phyloP scores from a whole-genome alignment of 805 yeast species.

The Candida sanyiensis region DNA sequence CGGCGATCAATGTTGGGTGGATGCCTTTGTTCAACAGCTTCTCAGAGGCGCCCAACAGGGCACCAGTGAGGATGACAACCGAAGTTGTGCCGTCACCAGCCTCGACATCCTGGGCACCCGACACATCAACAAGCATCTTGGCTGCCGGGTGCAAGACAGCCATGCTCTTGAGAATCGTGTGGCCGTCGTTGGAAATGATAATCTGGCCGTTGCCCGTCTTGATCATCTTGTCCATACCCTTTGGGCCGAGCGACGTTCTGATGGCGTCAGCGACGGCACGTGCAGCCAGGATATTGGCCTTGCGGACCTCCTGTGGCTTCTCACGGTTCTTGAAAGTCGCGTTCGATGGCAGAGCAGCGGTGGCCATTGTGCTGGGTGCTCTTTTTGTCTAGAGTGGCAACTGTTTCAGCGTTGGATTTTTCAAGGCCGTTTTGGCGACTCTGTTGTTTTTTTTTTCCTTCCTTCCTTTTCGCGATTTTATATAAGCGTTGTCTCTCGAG shows the following conservation, averaged over 20 bases:
- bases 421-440: background rate
- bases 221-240: slow-evolving; percentile 99
- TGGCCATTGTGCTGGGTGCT: slow-evolving; percentile 12
- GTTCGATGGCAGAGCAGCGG: slow-evolving; percentile 48
- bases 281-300: slow-evolving; percentile 96
- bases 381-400: no score
- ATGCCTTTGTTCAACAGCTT: slow-evolving; percentile 82
- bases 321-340: slow-evolving; percentile 93
- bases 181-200: slow-evolving; percentile 97
- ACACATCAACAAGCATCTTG: slow-evolving; percentile 92
- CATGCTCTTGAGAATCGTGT: slow-evolving; percentile 94
- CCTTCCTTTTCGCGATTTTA: background rate
- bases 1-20: slow-evolving; percentile 94
- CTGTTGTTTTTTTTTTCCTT: slow-evolving; percentile 1
- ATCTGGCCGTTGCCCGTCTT: slow-evolving; percentile 88
- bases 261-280: slow-evolving; percentile 98
- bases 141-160: slow-evolving; percentile 99
- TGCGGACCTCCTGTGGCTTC: slow-evolving; percentile 95
- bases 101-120: slow-evolving; percentile 97
- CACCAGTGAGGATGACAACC: slow-evolving; percentile 93
- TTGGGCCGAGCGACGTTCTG: slow-evolving; percentile 91
- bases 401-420: no score
- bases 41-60: slow-evolving; percentile 92
- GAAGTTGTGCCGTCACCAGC: slow-evolving; percentile 99
- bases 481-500: no score